Evolutionary conservation across 768 basidiomycete species (phyloP).

Genomic region (Ephemerocybe angulata): DNA sequence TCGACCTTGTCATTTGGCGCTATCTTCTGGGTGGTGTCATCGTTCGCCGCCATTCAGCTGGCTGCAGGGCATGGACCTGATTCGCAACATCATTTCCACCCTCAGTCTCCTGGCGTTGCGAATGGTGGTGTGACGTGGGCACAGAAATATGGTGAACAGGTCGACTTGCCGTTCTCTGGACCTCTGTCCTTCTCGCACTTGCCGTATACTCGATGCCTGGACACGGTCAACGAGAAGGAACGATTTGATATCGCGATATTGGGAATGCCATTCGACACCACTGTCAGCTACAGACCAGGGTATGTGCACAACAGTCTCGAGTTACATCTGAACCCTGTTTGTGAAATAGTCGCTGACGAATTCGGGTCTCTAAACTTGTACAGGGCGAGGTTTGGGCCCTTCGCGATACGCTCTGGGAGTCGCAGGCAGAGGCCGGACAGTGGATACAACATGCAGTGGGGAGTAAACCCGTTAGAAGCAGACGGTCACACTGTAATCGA

Average conservation of each 20-base stretch:
- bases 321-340: no score
- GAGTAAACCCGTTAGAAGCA: slow-evolving; percentile 59
- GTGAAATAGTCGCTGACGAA: neutral
- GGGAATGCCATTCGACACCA: slow-evolving; percentile 79
- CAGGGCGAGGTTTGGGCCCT: slow-evolving; percentile 86
- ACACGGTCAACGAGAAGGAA: slow-evolving; percentile 45
- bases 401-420: slow-evolving; percentile 78
- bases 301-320: slow-evolving; percentile 29
- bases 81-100: neutral
- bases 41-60: no score
- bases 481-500: slow-evolving; percentile 62
- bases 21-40: no score
- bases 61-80: no score
- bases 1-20: no score
- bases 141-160: slow-evolving; percentile 70
- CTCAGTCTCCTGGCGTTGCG: neutral
- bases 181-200: slow-evolving; percentile 82
- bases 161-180: slow-evolving; percentile 75
- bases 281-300: slow-evolving; percentile 55
- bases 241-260: slow-evolving; percentile 75
- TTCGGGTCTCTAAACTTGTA: slow-evolving; percentile 8
- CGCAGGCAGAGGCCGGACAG: slow-evolving; percentile 54
- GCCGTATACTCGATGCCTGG: slow-evolving; percentile 69
- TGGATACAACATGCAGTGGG: slow-evolving; percentile 74
- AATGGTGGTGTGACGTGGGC: slow-evolving; percentile 43